Conservation (phyloP, 768 basidiomycete species). For the Pleurotus tuber-regium region DNA sequence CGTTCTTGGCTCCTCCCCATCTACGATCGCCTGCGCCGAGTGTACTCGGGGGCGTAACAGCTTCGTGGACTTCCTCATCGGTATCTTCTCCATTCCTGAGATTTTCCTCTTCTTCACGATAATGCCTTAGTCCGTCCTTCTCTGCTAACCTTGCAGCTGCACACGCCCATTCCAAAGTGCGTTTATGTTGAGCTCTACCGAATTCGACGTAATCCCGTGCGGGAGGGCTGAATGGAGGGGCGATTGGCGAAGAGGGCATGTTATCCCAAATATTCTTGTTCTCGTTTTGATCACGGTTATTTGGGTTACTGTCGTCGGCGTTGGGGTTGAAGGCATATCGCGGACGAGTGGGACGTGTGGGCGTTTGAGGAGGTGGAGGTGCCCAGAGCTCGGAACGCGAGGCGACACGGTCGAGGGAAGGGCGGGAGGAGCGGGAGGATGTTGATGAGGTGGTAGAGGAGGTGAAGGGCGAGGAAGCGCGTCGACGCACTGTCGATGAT, state of each 20-base stretch:
- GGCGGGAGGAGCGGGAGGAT: slow-evolving; percentile 31
- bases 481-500: slow-evolving; percentile 23
- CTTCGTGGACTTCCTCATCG: slow-evolving; percentile 65
- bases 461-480: slow-evolving; percentile 21
- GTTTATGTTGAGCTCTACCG: slow-evolving; percentile 42
- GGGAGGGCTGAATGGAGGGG: slow-evolving; percentile 50
- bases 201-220: slow-evolving; percentile 46
- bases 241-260: slow-evolving; percentile 65
- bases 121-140: slow-evolving; percentile 29
- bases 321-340: not conserved
- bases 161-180: slow-evolving; percentile 75
- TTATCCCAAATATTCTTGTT: slow-evolving; percentile 45
- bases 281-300: not conserved
- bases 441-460: slow-evolving; percentile 22
- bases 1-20: slow-evolving; percentile 25
- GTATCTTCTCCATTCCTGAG: slow-evolving; percentile 33
- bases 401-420: slow-evolving; percentile 59
- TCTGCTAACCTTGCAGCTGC: slow-evolving; percentile 54
- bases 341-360: slow-evolving; percentile 27
- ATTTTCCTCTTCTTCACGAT: slow-evolving; percentile 27
- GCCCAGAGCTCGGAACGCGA: slow-evolving; percentile 49
- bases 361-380: slow-evolving; percentile 37
- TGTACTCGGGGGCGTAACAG: slow-evolving; percentile 60
- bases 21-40: slow-evolving; percentile 38
- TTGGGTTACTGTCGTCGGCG: not conserved